phyloP scores from a whole-genome alignment of 495 filamentous ascomycete genomes.

The Xylaria scruposa region DNA sequence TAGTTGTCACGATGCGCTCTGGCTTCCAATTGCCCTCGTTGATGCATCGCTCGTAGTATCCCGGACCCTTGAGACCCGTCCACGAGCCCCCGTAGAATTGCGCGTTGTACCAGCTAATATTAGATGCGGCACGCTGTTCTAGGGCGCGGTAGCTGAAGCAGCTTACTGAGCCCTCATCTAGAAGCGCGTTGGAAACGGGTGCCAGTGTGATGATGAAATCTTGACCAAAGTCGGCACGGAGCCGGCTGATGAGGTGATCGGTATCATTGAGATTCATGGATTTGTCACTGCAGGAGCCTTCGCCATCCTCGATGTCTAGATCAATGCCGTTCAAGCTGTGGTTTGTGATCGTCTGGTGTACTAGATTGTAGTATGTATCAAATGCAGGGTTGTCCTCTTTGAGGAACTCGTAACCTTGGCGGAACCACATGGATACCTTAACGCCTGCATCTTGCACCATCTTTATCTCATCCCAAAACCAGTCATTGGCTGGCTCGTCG shows the following conservation, averaged over 20 bases:
- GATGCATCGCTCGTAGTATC: slow-evolving; percentile 59
- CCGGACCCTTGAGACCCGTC: slow-evolving; percentile 57
- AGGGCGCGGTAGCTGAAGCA: slow-evolving; percentile 69
- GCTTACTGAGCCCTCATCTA: slow-evolving; percentile 57
- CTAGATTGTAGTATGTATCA: slow-evolving; percentile 62
- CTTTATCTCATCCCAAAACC: slow-evolving; percentile 65
- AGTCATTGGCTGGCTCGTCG: slow-evolving; percentile 50
- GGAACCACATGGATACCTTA: slow-evolving; percentile 71
- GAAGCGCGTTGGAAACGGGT: slow-evolving; percentile 68
- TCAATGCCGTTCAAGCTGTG: slow-evolving; percentile 67
- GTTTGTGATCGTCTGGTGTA: slow-evolving; percentile 59
- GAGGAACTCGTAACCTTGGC: slow-evolving; percentile 66
- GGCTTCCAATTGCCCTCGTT: slow-evolving; percentile 64
- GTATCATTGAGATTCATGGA: slow-evolving; percentile 65
- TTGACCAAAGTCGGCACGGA: slow-evolving; percentile 67
- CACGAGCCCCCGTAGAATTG: slow-evolving; percentile 79
- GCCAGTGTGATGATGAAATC: slow-evolving; percentile 70
- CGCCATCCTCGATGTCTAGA: slow-evolving; percentile 70
- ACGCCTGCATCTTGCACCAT: slow-evolving; percentile 62
- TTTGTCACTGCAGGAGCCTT: not conserved
- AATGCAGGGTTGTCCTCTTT: slow-evolving; percentile 50
- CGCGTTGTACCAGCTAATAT: slow-evolving; percentile 74
- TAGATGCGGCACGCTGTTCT: slow-evolving; percentile 61
- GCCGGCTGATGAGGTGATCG: slow-evolving; percentile 65
- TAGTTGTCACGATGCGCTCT: slow-evolving; percentile 66